Evolutionary conservation across 129 eudicot species (phyloP).

Genomic region (Gnaphalium uliginosum): DNA sequence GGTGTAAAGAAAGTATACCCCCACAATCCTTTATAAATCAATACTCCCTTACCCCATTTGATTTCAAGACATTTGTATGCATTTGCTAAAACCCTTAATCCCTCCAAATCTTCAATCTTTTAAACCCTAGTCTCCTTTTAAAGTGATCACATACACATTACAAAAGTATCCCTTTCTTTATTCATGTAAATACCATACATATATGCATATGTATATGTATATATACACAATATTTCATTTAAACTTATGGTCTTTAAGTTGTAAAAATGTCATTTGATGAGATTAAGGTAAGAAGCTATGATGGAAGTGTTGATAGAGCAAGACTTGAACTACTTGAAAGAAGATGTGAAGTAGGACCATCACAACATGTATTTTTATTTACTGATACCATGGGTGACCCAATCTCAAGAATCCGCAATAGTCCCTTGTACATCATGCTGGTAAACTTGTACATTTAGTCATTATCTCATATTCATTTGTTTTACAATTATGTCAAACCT

Average conservation of each 20-base stretch:
- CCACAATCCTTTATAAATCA: slow-evolving; percentile 36
- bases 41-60: slow-evolving; percentile 24
- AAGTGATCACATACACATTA: slow-evolving; percentile 12
- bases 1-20: slow-evolving; percentile 28
- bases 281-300: slow-evolving; percentile 50
- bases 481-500: background rate
- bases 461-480: background rate
- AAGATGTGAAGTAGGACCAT: slow-evolving; percentile 68
- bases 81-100: slow-evolving; percentile 33
- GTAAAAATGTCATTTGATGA: slow-evolving; percentile 43
- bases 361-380: slow-evolving; percentile 50
- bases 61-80: slow-evolving; percentile 32
- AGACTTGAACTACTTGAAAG: slow-evolving; percentile 61
- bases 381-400: slow-evolving; percentile 73
- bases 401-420: slow-evolving; percentile 61
- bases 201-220: background rate
- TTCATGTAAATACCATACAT: background rate
- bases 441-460: slow-evolving; percentile 35
- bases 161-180: slow-evolving; percentile 17
- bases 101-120: slow-evolving; percentile 21
- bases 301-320: slow-evolving; percentile 44
- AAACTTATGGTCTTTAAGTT: background rate
- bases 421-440: slow-evolving; percentile 66
- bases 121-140: background rate
- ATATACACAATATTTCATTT: slow-evolving; percentile 15